Conservation (phyloP, 2,329 filamentous ascomycete genomes). For the Neonectria neomacrospora region DNA sequence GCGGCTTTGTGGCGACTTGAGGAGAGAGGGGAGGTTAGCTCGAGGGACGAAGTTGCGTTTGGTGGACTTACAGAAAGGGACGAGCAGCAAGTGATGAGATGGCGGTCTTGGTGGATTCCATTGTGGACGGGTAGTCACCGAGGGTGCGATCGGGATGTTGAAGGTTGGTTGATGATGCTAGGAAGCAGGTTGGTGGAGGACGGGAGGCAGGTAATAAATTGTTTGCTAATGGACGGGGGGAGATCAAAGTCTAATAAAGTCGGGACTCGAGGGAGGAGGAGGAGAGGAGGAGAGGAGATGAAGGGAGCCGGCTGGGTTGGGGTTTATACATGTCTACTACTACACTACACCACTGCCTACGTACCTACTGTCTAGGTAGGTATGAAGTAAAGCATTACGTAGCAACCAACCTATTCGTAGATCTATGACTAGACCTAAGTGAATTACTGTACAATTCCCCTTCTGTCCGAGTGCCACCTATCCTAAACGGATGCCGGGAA, state of each 20-base stretch:
- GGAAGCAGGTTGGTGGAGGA: not conserved
- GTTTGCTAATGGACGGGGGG: not conserved
- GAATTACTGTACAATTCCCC: not conserved
- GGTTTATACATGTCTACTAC: not conserved
- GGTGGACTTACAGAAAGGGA: constrained; percentile 36
- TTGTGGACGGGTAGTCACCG: constrained; percentile 4
- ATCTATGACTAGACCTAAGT: not conserved
- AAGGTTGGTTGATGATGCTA: not conserved
- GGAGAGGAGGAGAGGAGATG: not conserved
- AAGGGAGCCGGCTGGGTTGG: constrained; percentile 9
- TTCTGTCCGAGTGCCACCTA: constrained; percentile 7
- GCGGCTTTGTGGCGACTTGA: constrained; percentile 53
- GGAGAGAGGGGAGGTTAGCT: not conserved
- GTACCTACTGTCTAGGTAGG: too few relatives aligned
- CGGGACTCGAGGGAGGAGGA: not conserved
- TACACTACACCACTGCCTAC: too few relatives aligned
- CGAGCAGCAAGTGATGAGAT: constrained; percentile 31
- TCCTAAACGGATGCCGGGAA: not conserved
- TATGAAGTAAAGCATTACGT: not conserved
- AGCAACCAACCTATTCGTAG: not conserved
- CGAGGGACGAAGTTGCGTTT: not conserved
- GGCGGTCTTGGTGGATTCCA: constrained; percentile 28
- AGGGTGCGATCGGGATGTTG: not conserved
- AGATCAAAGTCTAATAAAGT: constrained; percentile 3
- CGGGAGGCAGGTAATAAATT: not conserved